Conservation (phyloP, 768 basidiomycete genomes). For the Cytidiella melzeri region DNA sequence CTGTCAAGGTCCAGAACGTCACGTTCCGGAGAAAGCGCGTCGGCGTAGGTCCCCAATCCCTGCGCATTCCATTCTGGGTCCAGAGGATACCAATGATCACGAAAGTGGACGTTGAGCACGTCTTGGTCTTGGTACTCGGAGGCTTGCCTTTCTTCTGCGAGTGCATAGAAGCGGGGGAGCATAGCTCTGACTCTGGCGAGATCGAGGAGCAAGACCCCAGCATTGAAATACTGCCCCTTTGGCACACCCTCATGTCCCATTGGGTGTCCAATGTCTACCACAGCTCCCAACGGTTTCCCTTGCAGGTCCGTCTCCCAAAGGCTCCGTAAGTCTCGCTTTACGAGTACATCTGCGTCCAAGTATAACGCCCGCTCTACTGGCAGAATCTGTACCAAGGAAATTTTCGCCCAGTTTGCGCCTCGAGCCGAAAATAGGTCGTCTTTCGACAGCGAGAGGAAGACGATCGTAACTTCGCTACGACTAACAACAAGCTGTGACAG, state of each 20-base stretch:
- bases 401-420: slow-evolving; percentile 42
- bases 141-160: slow-evolving; percentile 23
- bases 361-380: slow-evolving; percentile 48
- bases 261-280: slow-evolving; percentile 43
- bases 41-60: slow-evolving; percentile 49
- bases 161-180: slow-evolving; percentile 21
- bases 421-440: slow-evolving; percentile 25
- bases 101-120: slow-evolving; percentile 41
- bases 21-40: slow-evolving; percentile 29
- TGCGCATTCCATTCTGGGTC: slow-evolving; percentile 48
- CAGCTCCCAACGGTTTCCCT: slow-evolving; percentile 39
- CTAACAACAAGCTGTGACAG: slow-evolving; percentile 26
- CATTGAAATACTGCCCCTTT: slow-evolving; percentile 43
- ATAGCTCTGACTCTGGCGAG: slow-evolving; percentile 31
- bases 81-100: slow-evolving; percentile 36
- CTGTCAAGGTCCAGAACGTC: slow-evolving; percentile 26
- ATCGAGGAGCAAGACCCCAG: slow-evolving; percentile 48
- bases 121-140: slow-evolving; percentile 43
- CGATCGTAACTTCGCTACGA: slow-evolving; percentile 30
- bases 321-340: slow-evolving; percentile 32
- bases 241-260: slow-evolving; percentile 36
- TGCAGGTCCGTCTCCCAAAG: slow-evolving; percentile 43
- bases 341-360: slow-evolving; percentile 47
- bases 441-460: slow-evolving; percentile 35
- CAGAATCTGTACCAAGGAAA: slow-evolving; percentile 39